Evolutionary conservation across 2,329 filamentous ascomycete genomes (phyloP), one percentile per base, ranked within the genome.

Genomic region (Penicillium sp.): DNA sequence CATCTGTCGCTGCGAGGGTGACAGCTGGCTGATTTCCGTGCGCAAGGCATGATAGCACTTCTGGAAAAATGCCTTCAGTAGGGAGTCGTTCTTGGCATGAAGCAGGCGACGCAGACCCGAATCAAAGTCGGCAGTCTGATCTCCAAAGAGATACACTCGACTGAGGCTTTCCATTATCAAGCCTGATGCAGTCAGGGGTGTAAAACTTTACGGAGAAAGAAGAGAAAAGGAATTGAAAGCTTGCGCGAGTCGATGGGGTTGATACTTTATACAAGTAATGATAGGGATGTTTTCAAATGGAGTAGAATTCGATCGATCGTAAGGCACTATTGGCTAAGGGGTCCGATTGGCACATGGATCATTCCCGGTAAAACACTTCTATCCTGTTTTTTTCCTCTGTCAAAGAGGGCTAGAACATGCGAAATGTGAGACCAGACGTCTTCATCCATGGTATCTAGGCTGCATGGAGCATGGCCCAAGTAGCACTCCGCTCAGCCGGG

Each of bases 141-240:
- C 75, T 65, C 75, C 75, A 61, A 77, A 77, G 66, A 77, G 69
- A 67, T 75, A 76, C 59, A 75, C 67, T 45, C 61, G 64, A 56
- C 60, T 65, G 53, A 58, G 56, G 47, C 54, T 61, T 56, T 63
- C 64, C 70, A 72, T 72, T 41, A 21, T 66, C 55, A 54, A 47
- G 31, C 54, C 54, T 23, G 18, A 42, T 54, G 24, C 28, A 53
- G 47, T 31, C 43, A 51, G 29, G 42, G 44, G 31, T 54, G 28
- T 13, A 39, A 52, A 53, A 49, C 28, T 60, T 45, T 53, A 52
- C 41, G 38, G 42, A 45, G 34, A 45, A 53, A 45, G 21, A 53
- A 31, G 36, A 38, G 21, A 43, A 50, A 44, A 49, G 45, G 1
- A 24, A 33, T 12, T 42, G 36, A 16, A 24, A 12, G 6, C 13